Evolutionary conservation across 352 stramenopile species (phyloP).

Genomic region (Globisporangium carolinianum): DNA sequence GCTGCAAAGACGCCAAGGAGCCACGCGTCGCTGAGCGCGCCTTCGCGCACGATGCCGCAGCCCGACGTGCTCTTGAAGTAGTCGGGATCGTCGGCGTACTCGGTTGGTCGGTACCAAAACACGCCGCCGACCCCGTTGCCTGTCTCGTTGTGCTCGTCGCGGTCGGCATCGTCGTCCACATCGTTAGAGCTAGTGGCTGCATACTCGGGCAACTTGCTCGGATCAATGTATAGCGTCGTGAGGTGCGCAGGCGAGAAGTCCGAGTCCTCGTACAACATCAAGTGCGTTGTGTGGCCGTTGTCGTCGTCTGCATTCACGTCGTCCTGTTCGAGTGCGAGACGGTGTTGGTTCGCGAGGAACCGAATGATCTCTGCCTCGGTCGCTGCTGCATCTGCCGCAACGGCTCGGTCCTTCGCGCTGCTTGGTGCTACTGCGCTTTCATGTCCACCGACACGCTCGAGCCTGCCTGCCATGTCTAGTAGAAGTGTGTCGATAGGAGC

Average conservation of each 20-base stretch:
- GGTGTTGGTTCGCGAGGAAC: conserved; percentile 20
- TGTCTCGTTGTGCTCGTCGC: not conserved
- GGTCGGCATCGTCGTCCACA: not conserved
- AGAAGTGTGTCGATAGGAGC: too few relatives aligned
- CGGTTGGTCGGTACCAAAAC: conserved; percentile 60
- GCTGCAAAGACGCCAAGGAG: conserved; percentile 81
- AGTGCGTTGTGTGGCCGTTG: not conserved
- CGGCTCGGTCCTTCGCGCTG: not conserved
- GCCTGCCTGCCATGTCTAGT: not conserved
- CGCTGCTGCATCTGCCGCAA: not conserved
- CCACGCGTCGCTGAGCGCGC: conserved; percentile 76
- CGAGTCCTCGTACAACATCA: conserved; percentile 45
- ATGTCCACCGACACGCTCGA: not conserved
- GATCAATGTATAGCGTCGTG: conserved; percentile 53
- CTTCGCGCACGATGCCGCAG: conserved; percentile 51
- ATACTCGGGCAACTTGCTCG: conserved; percentile 55
- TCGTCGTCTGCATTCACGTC: too few relatives aligned
- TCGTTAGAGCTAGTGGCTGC: conserved; percentile 12
- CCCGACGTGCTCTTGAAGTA: conserved; percentile 79
- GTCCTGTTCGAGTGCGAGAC: conserved; percentile 2
- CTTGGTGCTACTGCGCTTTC: not conserved
- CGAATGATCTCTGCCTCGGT: conserved; percentile 44
- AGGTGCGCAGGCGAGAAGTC: conserved; percentile 36
- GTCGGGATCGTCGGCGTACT: conserved; percentile 67
- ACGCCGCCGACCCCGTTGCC: conserved; percentile 16